Conservation (phyloP, 257 asterid species). For the Thymus mandschuricus region DNA sequence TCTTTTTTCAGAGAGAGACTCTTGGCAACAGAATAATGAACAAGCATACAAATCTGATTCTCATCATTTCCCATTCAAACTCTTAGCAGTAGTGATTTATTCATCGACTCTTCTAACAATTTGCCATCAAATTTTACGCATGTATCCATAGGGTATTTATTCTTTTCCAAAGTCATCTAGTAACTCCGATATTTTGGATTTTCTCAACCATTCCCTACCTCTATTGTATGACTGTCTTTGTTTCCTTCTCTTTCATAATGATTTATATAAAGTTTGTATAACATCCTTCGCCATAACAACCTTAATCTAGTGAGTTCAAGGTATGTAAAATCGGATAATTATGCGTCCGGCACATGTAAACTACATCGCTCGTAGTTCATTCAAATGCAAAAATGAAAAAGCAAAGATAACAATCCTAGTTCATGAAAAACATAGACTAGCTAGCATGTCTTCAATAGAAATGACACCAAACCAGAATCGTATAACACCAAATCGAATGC, state of each 20-base stretch:
- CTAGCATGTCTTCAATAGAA: background rate
- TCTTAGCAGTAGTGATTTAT: background rate
- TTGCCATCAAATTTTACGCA: slow-evolving; percentile 9
- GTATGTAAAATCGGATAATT: background rate
- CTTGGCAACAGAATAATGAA: background rate
- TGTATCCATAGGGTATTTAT: background rate
- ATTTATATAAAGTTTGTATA: too few relatives aligned
- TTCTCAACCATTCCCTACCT: background rate
- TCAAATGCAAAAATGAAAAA: background rate
- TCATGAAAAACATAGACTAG: slow-evolving; percentile 10
- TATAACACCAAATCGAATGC: background rate
- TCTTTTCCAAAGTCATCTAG: slow-evolving; percentile 12
- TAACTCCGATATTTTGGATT: background rate
- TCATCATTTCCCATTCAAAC: background rate
- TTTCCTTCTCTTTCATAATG: background rate
- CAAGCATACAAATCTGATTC: background rate
- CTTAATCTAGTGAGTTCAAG: background rate
- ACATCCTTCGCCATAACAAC: background rate
- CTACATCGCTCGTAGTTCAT: background rate
- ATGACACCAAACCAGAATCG: background rate
- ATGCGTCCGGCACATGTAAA: background rate
- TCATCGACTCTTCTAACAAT: background rate
- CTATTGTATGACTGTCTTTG: background rate
- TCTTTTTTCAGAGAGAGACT: background rate
- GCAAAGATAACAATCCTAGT: background rate